Evolutionary conservation across 2,329 filamentous ascomycete genomes (phyloP), one percentile per base, ranked within the genome.

Genomic region (Ophiocordyceps robertsii): DNA sequence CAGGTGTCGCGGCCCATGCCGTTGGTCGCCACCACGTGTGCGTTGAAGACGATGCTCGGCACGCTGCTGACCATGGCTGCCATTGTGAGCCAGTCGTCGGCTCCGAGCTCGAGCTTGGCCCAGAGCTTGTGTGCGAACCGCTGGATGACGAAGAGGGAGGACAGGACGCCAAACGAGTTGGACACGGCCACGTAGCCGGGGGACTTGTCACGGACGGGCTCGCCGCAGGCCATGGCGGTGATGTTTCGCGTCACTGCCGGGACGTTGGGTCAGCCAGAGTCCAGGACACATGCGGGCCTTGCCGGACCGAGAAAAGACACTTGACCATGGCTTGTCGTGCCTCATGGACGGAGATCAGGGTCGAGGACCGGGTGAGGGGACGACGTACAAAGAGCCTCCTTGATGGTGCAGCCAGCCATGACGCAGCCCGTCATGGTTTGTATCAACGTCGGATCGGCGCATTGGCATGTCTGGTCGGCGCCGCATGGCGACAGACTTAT

Each of bases 1-100:
- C 71, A 75, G 14, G 73, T 59, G 39, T 76, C 72, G 16, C 52
- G 60, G 7, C 72, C 70, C 8, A 74, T 54, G 1, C 72, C 72
- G 40, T 67, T 59, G 29, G 57, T 50, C 1, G 49, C 51, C 3
- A 57, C 49, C 9, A 59, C 57, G n/a, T 57, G 43, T 0, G 57
- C 49, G 44, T 57, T 56, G 40, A 66, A 52, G 2, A 60, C 46
- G 1, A 56, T 54, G 17, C 48, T 55, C 0, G 60, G 57, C 1
- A 63, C 47, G 2, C 56, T 57, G 2, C 48, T 29, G 14, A 55
- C 6, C 17, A 59, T 44, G 3, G 57, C 51, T 8, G 53, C 21
- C 7, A 60, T 44, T 14, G 62, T 58, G 30, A 61, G 56, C 49
- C 57, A 59, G 44, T 68, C 65, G 42, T 68, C 65, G 1, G 63